Evolutionary conservation across 2,329 filamentous ascomycete genomes (phyloP).

Genomic region (Aspergillus flavus): DNA sequence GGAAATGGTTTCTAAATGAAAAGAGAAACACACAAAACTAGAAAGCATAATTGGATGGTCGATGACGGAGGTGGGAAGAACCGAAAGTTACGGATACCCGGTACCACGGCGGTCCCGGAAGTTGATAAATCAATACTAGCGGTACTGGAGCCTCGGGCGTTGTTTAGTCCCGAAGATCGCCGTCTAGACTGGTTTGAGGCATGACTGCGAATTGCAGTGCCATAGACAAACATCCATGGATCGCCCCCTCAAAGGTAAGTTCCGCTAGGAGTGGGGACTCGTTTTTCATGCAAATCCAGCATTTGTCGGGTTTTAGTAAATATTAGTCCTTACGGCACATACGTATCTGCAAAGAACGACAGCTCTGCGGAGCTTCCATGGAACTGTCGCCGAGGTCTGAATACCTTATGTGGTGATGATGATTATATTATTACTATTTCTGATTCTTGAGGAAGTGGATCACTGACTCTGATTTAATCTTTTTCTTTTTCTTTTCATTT

Average conservation of each 20-base stretch:
- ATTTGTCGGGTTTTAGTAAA: conserved; percentile 2
- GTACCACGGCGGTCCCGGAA: neutral
- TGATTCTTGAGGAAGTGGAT: conserved; percentile 1
- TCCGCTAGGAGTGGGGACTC: neutral
- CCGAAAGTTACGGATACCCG: neutral
- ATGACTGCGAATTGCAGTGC: neutral
- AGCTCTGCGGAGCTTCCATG: conserved; percentile 2
- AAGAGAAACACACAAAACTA: neutral
- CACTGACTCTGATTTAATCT: neutral
- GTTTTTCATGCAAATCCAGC: neutral
- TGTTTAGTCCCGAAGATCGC: conserved; percentile 8
- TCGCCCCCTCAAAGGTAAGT: conserved; percentile 6
- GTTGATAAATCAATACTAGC: neutral
- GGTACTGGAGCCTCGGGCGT: neutral
- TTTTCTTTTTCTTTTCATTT: conserved; percentile 4
- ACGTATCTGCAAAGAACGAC: neutral
- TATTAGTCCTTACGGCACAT: neutral
- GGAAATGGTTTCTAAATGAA: neutral
- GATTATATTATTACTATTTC: neutral
- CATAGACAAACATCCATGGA: neutral
- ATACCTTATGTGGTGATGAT: neutral
- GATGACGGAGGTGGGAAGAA: neutral
- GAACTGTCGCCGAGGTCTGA: conserved; percentile 4
- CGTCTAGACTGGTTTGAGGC: conserved; percentile 7
- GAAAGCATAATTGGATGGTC: neutral